A percentile compares a stretch with the other conserved stretches of the same genome.
phyloP scores from a whole-genome alignment of 129 eudicot genomes.

The Artemisia argyi region DNA sequence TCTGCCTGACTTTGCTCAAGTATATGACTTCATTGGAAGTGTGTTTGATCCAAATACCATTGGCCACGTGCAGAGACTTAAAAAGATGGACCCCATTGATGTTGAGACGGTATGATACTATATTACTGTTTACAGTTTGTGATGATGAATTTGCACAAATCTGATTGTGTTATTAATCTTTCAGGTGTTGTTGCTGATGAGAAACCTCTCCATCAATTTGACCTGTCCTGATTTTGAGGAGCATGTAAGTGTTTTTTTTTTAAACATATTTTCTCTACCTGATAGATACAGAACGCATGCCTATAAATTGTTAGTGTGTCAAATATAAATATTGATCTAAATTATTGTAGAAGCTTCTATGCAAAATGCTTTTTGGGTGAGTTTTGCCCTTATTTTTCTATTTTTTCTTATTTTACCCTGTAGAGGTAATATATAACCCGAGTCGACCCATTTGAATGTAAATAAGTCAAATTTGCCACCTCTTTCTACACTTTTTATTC shows the following conservation, averaged over 20 bases:
- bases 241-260: constrained; percentile 65
- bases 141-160: background rate
- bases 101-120: constrained; percentile 69
- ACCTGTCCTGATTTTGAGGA: constrained; percentile 93
- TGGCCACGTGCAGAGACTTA: constrained; percentile 75
- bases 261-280: constrained; percentile 2
- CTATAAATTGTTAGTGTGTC: background rate
- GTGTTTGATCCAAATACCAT: constrained; percentile 76
- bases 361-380: background rate
- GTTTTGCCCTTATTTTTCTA: background rate
- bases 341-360: background rate
- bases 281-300: constrained; percentile 2
- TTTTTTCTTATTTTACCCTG: background rate
- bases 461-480: background rate
- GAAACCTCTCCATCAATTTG: constrained; percentile 93
- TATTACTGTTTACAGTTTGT: background rate
- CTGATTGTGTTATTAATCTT: constrained; percentile 17
- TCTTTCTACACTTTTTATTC: background rate
- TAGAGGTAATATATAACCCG: background rate
- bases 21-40: constrained; percentile 88
- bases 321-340: background rate
- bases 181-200: constrained; percentile 90
- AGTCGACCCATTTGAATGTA: background rate
- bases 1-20: constrained; percentile 95
- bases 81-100: constrained; percentile 95